Conservation (phyloP, 768 basidiomycete genomes). For the Boletus vinaceobasis region DNA sequence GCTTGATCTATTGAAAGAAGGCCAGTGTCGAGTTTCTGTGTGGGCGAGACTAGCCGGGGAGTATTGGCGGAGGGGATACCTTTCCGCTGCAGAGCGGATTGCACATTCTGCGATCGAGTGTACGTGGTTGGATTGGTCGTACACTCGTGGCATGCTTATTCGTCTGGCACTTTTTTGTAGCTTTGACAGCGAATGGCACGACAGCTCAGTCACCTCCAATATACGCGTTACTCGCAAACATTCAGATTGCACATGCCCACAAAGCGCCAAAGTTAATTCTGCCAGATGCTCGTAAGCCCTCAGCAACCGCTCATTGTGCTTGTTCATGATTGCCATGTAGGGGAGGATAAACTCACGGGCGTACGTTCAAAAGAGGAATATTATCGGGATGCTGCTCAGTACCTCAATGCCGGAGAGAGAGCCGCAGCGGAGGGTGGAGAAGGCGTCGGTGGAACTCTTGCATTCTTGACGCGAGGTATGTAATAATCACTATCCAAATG, state of each 20-base stretch:
- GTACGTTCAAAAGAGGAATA: slow-evolving; percentile 67
- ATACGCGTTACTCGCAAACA: slow-evolving; percentile 80
- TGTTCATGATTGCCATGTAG: slow-evolving; percentile 33
- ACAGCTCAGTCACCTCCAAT: slow-evolving; percentile 62
- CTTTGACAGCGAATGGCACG: slow-evolving; percentile 48
- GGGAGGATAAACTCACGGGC: slow-evolving; percentile 57
- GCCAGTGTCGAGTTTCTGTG: slow-evolving; percentile 65
- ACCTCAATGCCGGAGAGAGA: slow-evolving; percentile 59
- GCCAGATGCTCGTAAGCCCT: slow-evolving; percentile 62
- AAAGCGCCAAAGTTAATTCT: slow-evolving; percentile 81
- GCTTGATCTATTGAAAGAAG: slow-evolving; percentile 66
- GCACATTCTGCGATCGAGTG: slow-evolving; percentile 63
- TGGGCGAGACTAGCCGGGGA: slow-evolving; percentile 86
- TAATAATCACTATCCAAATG: background rate
- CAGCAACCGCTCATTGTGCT: background rate
- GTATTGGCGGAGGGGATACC: slow-evolving; percentile 78
- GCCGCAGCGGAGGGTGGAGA: slow-evolving; percentile 58
- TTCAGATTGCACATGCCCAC: slow-evolving; percentile 75
- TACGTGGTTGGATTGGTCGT: slow-evolving; percentile 33
- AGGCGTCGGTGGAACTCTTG: slow-evolving; percentile 51
- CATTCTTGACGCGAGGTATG: slow-evolving; percentile 66
- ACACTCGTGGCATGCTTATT: background rate
- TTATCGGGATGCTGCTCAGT: slow-evolving; percentile 64
- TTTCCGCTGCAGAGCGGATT: slow-evolving; percentile 76
- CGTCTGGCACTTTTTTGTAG: slow-evolving; percentile 29